Evolutionary conservation across 768 basidiomycete species (phyloP), one percentile per base, ranked within the genome.

Genomic region (Leccinum olivaceopallidum): DNA sequence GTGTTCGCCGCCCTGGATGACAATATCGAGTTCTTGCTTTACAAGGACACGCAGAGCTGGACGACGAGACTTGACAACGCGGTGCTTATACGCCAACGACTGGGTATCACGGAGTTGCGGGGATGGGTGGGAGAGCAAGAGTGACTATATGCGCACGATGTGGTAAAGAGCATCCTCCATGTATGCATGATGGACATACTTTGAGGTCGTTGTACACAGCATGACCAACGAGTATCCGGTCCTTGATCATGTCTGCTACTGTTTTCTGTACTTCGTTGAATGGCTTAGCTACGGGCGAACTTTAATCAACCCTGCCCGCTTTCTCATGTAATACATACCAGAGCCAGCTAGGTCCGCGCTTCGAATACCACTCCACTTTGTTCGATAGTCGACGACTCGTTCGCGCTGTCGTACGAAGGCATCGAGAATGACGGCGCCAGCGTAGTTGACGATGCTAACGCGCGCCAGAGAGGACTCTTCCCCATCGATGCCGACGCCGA

Each of bases 191-290:
- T 16, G 2, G 1, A 51, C 61, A 7, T 42, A 69, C 94, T 78
- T 92, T 92, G 36, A 97, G 79, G 77, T 98, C 96, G 65, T 98
- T 93, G 69, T 87, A 80, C 6, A 99, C 79, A 0, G 96, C 95
- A 71, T 98, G 97, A 2, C 95, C 97, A 8, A 98, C 80, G 13
- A 98, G 73, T 48, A 95, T 84, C 53, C 88, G 81, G 57, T 88
- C 92, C 62, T 90, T 84, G 14, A 96, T 70, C 18, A 98, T 66
- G 42, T 84, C 86, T 0, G 92, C 85, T 0, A 96, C 92, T 52
- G 80, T 76, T 67, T 86, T 81, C 71, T 97, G 95, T 0, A 97
- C 82, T 52, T 90, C 86, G 6, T 81, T 82, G 68, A 97, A 97
- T 0, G 85, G 76, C 65, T 85, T 88, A 1, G 94, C 94, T 92